These are phyloP conservation scores for Pezicula radicicola DNA, from an alignment of 2,329 filamentous ascomycete genomes.

Conservation along the genomic window DNA sequence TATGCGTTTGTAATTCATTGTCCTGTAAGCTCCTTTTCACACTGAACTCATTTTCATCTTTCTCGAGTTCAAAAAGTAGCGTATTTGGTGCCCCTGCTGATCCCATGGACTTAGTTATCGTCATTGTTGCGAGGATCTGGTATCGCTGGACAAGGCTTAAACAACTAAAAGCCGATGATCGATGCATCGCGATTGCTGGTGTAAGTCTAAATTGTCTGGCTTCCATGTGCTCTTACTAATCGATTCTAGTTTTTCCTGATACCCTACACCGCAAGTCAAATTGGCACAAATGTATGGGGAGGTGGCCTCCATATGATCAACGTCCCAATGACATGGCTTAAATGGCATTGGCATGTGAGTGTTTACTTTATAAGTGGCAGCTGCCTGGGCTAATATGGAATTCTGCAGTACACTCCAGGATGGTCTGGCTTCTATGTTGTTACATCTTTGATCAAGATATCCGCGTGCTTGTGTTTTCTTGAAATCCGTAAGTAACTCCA, in stretches of 20 bases:
- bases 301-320: slow-evolving; percentile 24
- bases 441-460: slow-evolving; percentile 25
- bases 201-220: slow-evolving; percentile 13
- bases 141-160: slow-evolving; percentile 22
- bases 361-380: not conserved
- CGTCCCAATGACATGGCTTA: slow-evolving; percentile 18
- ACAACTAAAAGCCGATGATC: slow-evolving; percentile 24
- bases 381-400: not conserved
- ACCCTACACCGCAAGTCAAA: slow-evolving; percentile 20
- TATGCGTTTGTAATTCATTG: slow-evolving; percentile 22
- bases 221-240: slow-evolving; percentile 4
- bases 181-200: slow-evolving; percentile 25
- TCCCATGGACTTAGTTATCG: slow-evolving; percentile 13
- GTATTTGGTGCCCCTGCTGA: too few relatives aligned
- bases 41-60: not conserved
- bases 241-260: slow-evolving; percentile 20
- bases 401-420: slow-evolving; percentile 15
- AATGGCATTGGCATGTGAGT: slow-evolving; percentile 23
- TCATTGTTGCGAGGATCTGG: slow-evolving; percentile 21
- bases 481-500: slow-evolving; percentile 22
- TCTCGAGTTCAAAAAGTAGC: too few relatives aligned
- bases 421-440: slow-evolving; percentile 26
- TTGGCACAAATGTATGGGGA: slow-evolving; percentile 21
- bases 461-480: slow-evolving; percentile 26
- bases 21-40: slow-evolving; percentile 19